Evolutionary conservation across 768 basidiomycete species (phyloP).

Genomic region (Aureoboletus auriporus): DNA sequence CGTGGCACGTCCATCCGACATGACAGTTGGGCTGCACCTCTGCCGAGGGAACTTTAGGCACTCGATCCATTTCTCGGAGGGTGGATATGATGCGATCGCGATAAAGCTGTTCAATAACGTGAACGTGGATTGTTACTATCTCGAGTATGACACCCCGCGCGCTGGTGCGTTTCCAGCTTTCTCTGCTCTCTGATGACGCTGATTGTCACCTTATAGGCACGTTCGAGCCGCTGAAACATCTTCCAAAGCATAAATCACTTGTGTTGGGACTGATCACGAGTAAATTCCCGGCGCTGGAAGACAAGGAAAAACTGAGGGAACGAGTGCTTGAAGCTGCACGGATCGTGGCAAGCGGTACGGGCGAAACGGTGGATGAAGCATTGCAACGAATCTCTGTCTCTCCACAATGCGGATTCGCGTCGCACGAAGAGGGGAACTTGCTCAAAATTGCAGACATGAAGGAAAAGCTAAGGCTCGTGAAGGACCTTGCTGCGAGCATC

Average conservation of each 20-base stretch:
- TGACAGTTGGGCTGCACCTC: conserved; percentile 40
- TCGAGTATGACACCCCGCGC: conserved; percentile 46
- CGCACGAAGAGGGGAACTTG: conserved; percentile 42
- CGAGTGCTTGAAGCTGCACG: conserved; percentile 42
- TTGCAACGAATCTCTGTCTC: conserved; percentile 37
- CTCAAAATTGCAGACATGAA: conserved; percentile 35
- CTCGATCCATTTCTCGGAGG: conserved; percentile 41
- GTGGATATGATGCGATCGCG: conserved; percentile 43
- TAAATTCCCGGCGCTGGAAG: conserved; percentile 42
- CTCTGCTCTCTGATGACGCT: neutral
- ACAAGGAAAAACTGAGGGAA: conserved; percentile 34
- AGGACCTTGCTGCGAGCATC: conserved; percentile 34
- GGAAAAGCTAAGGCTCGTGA: conserved; percentile 27
- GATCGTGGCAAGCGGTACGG: conserved; percentile 36
- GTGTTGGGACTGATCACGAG: conserved; percentile 43
- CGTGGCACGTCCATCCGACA: conserved; percentile 34
- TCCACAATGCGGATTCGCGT: conserved; percentile 52
- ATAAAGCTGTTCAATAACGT: conserved; percentile 42
- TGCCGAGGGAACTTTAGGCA: conserved; percentile 37
- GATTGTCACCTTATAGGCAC: conserved; percentile 9
- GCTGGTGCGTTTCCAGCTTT: conserved; percentile 29
- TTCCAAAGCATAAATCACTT: conserved; percentile 36
- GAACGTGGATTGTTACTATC: conserved; percentile 42
- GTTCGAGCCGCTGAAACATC: conserved; percentile 29
- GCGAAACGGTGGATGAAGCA: conserved; percentile 37